A percentile compares a stretch with the other conserved stretches of the same genome.
These are phyloP conservation scores for Geranomyces michiganensis DNA, from an alignment of 192 early-diverging fungal species.

Conservation along the genomic window DNA sequence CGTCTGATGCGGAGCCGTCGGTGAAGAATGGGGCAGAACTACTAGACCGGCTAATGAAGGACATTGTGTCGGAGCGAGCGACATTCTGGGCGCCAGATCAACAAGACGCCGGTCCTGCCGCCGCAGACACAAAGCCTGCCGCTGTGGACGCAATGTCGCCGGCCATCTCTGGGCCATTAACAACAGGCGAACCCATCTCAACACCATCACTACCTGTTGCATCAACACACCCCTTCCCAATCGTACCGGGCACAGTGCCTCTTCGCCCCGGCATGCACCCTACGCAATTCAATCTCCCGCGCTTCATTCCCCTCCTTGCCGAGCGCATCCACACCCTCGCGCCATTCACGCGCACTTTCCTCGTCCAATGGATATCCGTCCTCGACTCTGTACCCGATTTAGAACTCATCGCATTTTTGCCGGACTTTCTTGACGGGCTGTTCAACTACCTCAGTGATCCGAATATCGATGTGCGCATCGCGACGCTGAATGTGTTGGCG, in stretches of 20 bases:
- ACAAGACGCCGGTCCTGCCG: neutral
- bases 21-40: conserved; percentile 96
- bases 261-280: conserved; percentile 36
- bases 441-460: conserved; percentile 88
- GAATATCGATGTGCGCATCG: conserved; percentile 83
- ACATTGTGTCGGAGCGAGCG: conserved; percentile 92
- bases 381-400: conserved; percentile 93
- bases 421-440: conserved; percentile 92
- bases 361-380: conserved; percentile 92
- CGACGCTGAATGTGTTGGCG: conserved; percentile 77
- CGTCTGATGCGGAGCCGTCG: conserved; percentile 84
- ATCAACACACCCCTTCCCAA: conserved; percentile 17
- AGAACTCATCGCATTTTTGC: conserved; percentile 88
- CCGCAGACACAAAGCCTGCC: no score
- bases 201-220: conserved; percentile 28
- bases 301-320: conserved; percentile 90
- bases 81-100: conserved; percentile 65
- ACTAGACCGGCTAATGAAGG: conserved; percentile 92
- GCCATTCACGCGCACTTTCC: conserved; percentile 85
- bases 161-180: conserved; percentile 3
- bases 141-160: neutral
- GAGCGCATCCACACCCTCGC: conserved; percentile 92
- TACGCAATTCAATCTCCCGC: conserved; percentile 80
- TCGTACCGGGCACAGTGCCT: conserved; percentile 44
- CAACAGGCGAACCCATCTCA: neutral